These are phyloP conservation scores for Cymbidium sinense DNA, from an alignment of 106 monocot genomes.

Conservation along the genomic window DNA sequence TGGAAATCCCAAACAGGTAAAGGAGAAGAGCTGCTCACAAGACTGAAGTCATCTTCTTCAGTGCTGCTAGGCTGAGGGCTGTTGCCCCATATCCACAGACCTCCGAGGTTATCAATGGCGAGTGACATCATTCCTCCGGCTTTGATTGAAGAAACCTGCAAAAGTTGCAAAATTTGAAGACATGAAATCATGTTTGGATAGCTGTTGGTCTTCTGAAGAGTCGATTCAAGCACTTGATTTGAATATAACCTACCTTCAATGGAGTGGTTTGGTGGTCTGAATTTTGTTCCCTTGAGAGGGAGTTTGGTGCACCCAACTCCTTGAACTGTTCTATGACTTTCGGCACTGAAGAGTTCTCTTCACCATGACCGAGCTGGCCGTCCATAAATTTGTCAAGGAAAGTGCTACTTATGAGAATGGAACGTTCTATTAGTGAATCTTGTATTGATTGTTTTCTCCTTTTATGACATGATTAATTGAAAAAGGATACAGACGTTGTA, in stretches of 20 bases:
- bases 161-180: neutral
- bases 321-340: constrained; percentile 44
- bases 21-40: constrained; percentile 28
- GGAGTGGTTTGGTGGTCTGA: neutral
- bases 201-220: neutral
- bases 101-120: constrained; percentile 60
- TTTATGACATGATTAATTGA: neutral
- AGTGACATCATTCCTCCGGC: constrained; percentile 90
- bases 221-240: neutral
- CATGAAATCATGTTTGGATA: neutral
- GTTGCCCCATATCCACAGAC: constrained; percentile 80
- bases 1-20: constrained; percentile 76
- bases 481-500: constrained; percentile 84
- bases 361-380: constrained; percentile 66
- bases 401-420: constrained; percentile 1
- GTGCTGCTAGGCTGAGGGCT: constrained; percentile 41
- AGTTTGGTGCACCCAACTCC: constrained; percentile 43
- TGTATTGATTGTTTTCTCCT: neutral
- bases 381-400: constrained; percentile 62
- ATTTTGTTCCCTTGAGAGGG: constrained; percentile 18
- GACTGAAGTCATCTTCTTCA: constrained; percentile 27
- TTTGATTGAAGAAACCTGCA: constrained; percentile 55
- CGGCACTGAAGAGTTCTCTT: constrained; percentile 54
- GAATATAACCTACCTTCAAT: constrained; percentile 41
- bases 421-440: neutral